Evolutionary conservation across 2,329 filamentous ascomycete species (phyloP).

Genomic region (Xylaria hypoxylon): DNA sequence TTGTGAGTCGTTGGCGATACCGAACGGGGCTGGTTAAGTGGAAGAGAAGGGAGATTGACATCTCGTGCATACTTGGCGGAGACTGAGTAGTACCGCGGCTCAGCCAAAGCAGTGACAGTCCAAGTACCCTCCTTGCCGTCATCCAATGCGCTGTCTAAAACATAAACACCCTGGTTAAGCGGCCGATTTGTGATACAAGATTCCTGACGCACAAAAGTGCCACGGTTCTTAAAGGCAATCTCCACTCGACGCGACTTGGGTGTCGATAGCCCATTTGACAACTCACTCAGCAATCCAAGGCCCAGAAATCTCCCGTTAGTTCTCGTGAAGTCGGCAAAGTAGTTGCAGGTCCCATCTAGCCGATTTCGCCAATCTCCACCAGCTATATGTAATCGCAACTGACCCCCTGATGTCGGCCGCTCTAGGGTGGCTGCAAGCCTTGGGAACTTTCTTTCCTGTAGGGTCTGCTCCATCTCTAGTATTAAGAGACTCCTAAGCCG

Average conservation of each 20-base stretch:
- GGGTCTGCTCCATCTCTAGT: not conserved
- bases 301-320: not conserved
- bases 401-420: not conserved
- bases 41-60: not conserved
- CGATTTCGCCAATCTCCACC: not conserved
- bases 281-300: not conserved
- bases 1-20: not conserved
- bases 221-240: conserved; percentile 7
- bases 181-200: not conserved
- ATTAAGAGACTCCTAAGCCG: not conserved
- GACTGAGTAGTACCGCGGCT: conserved; percentile 39
- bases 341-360: not conserved
- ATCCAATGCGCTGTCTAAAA: conserved; percentile 53
- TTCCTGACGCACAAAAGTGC: not conserved
- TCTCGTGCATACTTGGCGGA: conserved; percentile 40
- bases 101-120: conserved; percentile 54
- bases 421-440: not conserved
- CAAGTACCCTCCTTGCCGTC: conserved; percentile 50
- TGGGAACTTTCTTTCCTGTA: not conserved
- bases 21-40: not conserved
- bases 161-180: not conserved
- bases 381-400: not conserved
- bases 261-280: not conserved
- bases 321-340: not conserved
- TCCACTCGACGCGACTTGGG: not conserved